Evolutionary conservation across 2,329 filamentous ascomycete species (phyloP).

Genomic region (Beauveria brongniartii): DNA sequence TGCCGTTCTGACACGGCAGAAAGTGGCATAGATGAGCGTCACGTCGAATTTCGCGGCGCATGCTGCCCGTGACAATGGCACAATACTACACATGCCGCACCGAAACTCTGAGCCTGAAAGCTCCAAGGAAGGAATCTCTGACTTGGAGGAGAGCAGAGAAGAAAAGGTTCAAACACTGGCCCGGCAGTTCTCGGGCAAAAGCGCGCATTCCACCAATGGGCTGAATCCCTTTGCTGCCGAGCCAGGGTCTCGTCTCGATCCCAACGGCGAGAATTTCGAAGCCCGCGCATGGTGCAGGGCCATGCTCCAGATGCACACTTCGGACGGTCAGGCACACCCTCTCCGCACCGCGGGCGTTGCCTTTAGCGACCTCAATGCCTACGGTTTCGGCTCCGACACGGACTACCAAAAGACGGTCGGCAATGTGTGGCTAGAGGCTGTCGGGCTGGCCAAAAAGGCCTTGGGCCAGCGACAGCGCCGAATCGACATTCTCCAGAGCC

Average conservation of each 20-base stretch:
- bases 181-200: no score
- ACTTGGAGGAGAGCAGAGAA: no score
- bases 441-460: background rate
- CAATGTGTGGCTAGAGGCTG: slow-evolving; percentile 26
- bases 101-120: no score
- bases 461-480: background rate
- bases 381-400: slow-evolving; percentile 37
- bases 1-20: no score
- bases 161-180: no score
- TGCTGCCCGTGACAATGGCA: no score
- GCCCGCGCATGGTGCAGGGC: background rate
- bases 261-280: background rate
- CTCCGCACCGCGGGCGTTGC: slow-evolving; percentile 17
- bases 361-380: slow-evolving; percentile 36
- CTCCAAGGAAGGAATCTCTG: no score
- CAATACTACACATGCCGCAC: no score
- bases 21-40: no score
- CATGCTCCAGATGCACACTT: background rate
- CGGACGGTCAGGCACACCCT: slow-evolving; percentile 16
- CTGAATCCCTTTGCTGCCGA: background rate
- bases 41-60: no score
- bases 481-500: background rate
- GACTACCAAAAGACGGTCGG: slow-evolving; percentile 35
- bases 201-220: no score
- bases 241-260: background rate